Base-by-base conservation (phyloP, 352 stramenopile species). In the Phytopythium kandeliae region DNA sequence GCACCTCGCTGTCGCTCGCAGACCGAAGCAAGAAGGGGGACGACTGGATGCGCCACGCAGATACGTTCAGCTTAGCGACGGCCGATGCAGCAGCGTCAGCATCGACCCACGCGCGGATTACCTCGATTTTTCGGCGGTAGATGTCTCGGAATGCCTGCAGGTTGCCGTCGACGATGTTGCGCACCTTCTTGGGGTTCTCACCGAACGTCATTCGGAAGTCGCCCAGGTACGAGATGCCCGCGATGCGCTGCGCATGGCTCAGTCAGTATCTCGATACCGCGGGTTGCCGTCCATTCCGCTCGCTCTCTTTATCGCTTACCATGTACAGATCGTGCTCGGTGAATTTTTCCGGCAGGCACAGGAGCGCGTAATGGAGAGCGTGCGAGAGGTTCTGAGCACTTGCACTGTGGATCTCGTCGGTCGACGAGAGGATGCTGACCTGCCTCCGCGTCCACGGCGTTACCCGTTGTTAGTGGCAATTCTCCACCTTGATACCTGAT, bases 131-230 rank as follows among this genome's bases (percentile, higher is more conserved):
- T 48, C 67, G 63, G 11, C 67, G 54, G 59, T 96, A 96, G 25
- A 96, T 62, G 28, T 80, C 50, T 36, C 67, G 65, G 53, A 96
- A 96, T 8, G 62, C 69, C 25, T 72, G 70, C 26, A 89, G 69
- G 62, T 92, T 95, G 55, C 81, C 77, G n/a, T 81, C 74, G 22
- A 96, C 86, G 59, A 96, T 96, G 57, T 96, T 96, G 55, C 82
- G 78, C 22, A 96, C 86, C 49, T 96, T 96, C 52, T 87, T 87
- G 7, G 85, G 86, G 58, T 96, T 96, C 60, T 96, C 86, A 9
- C 85, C 85, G 56, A 96, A 95, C 26, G 67, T 82, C 86, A 96
- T 96, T 33, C 86, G 81, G 49, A 96, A 95, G 59, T 96, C 86
- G 33, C 86, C 86, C 16, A 87, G 44, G 60, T 96, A 96, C 41